Evolutionary conservation across 2,329 filamentous ascomycete genomes (phyloP), one percentile per base, ranked within the genome.

Genomic region (Triangularia setosa): DNA sequence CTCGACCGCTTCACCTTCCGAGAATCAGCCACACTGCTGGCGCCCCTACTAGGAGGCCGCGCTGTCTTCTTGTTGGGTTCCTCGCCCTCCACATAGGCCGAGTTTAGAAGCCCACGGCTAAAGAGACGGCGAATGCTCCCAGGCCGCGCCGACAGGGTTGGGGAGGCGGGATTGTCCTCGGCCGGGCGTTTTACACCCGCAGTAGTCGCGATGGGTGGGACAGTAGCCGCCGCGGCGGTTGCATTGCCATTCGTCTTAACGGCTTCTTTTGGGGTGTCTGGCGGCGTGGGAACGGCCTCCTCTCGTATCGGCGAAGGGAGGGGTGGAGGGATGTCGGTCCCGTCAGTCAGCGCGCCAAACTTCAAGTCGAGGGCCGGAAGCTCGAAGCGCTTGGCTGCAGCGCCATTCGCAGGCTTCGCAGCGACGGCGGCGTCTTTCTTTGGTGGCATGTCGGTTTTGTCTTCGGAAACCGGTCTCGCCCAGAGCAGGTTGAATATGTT

Each of bases 241-340:
- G 65, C 16, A 30, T 75, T 80, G 74, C 79, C 80, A 76, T 82
- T 82, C 70, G 72, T 71, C 65, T 68, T 67, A 63, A 67, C 52
- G n/a, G 58, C 66, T 62, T 64, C 52, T 62, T 62, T 67, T 27
- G 70, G 71, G 52, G 77, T 75, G 67, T 76, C 75, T 35, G 81
- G 79, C 66, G 79, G 80, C 62, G 79, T 78, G 54, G 78, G 78
- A 9, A 52, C 67, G 7, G 64, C 54, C 48, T 79, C 77, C 72
- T 84, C 81, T 69, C 79, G 75, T 61, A 81, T 75, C 56, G 84
- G 84, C 57, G 84, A 87, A 18, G 84, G 83, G 56, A 78, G 78
- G 24, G 85, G 85, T 28, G 85, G 83, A 53, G 85, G 85, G 68
- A 87, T 87, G 71, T 84, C 72, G 73, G 85, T 87, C 61, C 85